Conservation (phyloP, 441 rosid species). For the Brassica balearica region DNA sequence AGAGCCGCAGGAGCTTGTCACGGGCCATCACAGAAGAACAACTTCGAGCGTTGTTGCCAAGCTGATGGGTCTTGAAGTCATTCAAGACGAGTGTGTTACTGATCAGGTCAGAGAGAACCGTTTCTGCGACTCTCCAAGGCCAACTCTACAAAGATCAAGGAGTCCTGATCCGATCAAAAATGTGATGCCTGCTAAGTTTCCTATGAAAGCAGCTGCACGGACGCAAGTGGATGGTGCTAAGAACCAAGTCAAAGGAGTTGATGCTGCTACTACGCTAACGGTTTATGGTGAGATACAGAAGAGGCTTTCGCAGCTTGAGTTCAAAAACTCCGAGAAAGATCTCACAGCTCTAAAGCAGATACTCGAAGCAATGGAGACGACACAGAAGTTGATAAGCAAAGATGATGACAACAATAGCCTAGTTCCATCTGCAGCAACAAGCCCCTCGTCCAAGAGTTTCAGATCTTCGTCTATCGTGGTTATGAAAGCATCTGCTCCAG, state of each 20-base stretch:
- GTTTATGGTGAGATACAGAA: constrained; percentile 88
- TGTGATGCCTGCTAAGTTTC: constrained; percentile 51
- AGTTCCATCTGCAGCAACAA: too few relatives aligned
- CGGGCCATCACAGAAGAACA: constrained; percentile 49
- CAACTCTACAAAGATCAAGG: constrained; percentile 45
- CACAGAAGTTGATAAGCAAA: constrained; percentile 45
- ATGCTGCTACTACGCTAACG: constrained; percentile 49
- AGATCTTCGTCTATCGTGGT: constrained; percentile 59
- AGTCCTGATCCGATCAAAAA: constrained; percentile 27
- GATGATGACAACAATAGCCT: constrained; percentile 43
- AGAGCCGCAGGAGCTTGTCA: constrained; percentile 60
- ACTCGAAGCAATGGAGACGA: constrained; percentile 88
- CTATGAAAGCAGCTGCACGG: not conserved
- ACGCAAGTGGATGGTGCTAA: too few relatives aligned
- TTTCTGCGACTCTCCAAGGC: constrained; percentile 59
- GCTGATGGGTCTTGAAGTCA: constrained; percentile 87
- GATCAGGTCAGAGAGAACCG: constrained; percentile 51
- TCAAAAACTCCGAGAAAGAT: constrained; percentile 79
- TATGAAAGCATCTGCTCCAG: constrained; percentile 56
- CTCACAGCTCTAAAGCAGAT: constrained; percentile 88
- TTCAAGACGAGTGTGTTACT: constrained; percentile 50
- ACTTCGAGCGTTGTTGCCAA: constrained; percentile 85
- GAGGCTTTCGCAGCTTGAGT: constrained; percentile 76
- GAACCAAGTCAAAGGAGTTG: not conserved
- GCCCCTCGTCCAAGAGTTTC: too few relatives aligned